These are phyloP conservation scores for Solanum chiquidenum DNA, from an alignment of 257 asterid species.

Conservation along the genomic window DNA sequence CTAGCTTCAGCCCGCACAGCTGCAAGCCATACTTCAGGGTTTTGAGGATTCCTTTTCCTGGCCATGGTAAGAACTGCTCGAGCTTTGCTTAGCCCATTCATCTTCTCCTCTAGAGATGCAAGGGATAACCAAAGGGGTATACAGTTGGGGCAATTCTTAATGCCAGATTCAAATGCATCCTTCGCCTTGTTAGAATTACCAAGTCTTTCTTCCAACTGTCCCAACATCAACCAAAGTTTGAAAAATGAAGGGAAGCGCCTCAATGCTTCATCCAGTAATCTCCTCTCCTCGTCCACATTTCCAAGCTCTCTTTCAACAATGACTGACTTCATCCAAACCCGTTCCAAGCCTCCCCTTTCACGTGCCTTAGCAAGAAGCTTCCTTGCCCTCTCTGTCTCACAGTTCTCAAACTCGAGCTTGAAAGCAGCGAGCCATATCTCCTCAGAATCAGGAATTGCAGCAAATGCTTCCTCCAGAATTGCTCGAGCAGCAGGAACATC, in stretches of 20 bases:
- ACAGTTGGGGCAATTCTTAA: slow-evolving; percentile 56
- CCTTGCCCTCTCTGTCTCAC: slow-evolving; percentile 83
- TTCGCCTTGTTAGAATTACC: slow-evolving; percentile 52
- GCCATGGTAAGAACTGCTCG: slow-evolving; percentile 82
- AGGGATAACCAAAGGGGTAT: slow-evolving; percentile 82
- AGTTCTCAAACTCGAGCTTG: slow-evolving; percentile 96
- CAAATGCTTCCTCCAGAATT: slow-evolving; percentile 91
- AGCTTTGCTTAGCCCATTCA: slow-evolving; percentile 60
- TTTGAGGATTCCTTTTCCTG: slow-evolving; percentile 70
- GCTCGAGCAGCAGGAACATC: slow-evolving; percentile 92
- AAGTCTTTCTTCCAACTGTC: slow-evolving; percentile 81
- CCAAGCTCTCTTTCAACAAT: slow-evolving; percentile 90
- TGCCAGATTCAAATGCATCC: slow-evolving; percentile 52
- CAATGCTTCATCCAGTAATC: slow-evolving; percentile 67
- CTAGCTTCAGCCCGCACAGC: slow-evolving; percentile 72
- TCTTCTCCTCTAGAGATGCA: slow-evolving; percentile 69
- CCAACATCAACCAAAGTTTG: slow-evolving; percentile 88
- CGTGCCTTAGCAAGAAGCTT: slow-evolving; percentile 88
- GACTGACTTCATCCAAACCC: slow-evolving; percentile 98
- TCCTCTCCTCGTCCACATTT: slow-evolving; percentile 62
- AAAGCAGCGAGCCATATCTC: slow-evolving; percentile 98
- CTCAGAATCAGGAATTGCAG: slow-evolving; percentile 92
- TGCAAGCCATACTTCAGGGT: slow-evolving; percentile 83
- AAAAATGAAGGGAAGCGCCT: slow-evolving; percentile 63
- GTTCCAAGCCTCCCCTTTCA: slow-evolving; percentile 80